phyloP scores from a whole-genome alignment of 1,284 basidiomycete genomes.

The Taiwanofungus camphoratus region DNA sequence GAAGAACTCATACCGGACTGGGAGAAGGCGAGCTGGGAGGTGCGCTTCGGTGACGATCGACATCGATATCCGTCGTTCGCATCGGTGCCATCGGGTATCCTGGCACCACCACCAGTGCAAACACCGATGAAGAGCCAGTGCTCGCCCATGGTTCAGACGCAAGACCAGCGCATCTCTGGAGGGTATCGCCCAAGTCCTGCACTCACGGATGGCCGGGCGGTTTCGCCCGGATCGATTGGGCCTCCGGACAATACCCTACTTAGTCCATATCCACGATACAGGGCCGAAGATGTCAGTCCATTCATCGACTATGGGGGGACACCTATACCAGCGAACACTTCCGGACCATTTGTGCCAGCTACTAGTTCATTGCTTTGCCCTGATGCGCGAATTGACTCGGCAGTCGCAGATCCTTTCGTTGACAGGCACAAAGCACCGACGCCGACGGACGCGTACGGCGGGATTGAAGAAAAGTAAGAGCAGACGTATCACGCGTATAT shows the following conservation, averaged over 20 bases:
- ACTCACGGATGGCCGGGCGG: conserved; percentile 1
- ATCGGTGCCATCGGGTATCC: conserved; percentile 14
- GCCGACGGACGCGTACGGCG: conserved; percentile 7
- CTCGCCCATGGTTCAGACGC: conserved; percentile 1
- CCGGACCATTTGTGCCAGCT: neutral
- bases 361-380: neutral
- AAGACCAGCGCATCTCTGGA: neutral
- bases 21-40: conserved; percentile 54
- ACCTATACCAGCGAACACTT: neutral
- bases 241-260: conserved; percentile 1
- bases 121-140: conserved; percentile 3
- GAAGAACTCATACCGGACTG: conserved; percentile 62
- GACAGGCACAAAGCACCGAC: neutral
- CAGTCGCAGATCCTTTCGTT: neutral
- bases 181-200: neutral
- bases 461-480: conserved; percentile 6
- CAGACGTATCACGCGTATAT: neutral
- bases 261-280: conserved; percentile 4
- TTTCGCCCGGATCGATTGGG: neutral
- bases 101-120: neutral
- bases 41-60: conserved; percentile 38
- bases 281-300: neutral
- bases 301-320: neutral
- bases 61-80: conserved; percentile 28
- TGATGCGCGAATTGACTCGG: neutral